These are phyloP conservation scores for Gypsophila paniculata DNA, from an alignment of 179 eudicot genomes.

Conservation along the genomic window DNA sequence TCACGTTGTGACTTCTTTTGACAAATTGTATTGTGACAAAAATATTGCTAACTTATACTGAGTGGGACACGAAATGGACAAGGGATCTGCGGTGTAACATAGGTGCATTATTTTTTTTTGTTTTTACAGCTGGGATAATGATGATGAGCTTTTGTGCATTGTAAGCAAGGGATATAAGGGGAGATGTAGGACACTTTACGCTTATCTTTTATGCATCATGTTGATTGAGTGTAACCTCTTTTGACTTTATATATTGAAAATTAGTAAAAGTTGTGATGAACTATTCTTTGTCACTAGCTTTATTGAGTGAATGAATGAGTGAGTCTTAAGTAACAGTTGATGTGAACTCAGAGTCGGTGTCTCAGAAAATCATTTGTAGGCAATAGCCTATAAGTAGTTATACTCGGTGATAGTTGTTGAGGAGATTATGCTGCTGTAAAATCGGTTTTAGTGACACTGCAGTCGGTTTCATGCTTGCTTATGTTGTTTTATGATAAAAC, in stretches of 20 bases:
- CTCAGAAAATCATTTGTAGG: background rate
- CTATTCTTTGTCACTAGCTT: background rate
- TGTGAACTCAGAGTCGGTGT: background rate
- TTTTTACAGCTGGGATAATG: background rate
- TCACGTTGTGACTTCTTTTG: too few species aligned
- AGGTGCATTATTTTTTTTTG: background rate
- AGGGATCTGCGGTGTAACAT: too few species aligned
- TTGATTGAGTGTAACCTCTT: background rate
- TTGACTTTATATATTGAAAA: background rate
- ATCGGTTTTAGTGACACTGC: background rate
- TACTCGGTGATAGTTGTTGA: background rate
- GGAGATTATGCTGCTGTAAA: background rate
- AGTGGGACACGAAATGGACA: too few species aligned
- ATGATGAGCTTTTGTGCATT: constrained; percentile 12
- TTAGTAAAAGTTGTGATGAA: background rate
- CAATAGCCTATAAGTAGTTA: background rate
- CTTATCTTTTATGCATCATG: constrained; percentile 1
- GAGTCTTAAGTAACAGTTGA: constrained; percentile 4
- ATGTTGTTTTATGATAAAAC: constrained; percentile 4
- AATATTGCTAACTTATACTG: too few species aligned
- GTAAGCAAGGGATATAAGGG: background rate
- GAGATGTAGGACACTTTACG: background rate
- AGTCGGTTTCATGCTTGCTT: background rate
- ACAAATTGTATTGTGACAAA: too few species aligned
- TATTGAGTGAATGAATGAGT: background rate